Conservation (phyloP, 345 rosid genomes). For the Gossypium raimondii region DNA sequence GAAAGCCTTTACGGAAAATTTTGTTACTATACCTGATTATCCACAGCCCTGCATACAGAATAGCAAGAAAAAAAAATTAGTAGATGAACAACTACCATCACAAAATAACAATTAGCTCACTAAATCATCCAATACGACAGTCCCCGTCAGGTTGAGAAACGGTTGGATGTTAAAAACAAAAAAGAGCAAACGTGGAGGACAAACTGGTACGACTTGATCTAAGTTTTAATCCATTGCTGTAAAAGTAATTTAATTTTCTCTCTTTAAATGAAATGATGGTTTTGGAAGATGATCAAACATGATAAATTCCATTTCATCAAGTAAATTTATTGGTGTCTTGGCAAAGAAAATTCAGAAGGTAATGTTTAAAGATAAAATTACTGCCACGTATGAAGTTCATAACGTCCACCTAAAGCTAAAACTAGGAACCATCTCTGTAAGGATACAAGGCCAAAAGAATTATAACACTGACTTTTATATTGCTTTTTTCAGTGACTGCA, state of each 20-base stretch:
- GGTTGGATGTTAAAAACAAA: too few relatives aligned
- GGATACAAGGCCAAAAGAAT: not conserved
- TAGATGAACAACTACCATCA: conserved; percentile 1
- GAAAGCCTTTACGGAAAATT: not conserved
- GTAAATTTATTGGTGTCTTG: not conserved
- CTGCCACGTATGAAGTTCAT: not conserved
- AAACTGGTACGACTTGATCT: too few relatives aligned
- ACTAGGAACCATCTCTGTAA: not conserved
- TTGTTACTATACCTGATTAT: conserved; percentile 62
- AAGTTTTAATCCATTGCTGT: not conserved
- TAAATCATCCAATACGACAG: too few relatives aligned
- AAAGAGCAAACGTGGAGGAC: too few relatives aligned
- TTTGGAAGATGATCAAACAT: not conserved
- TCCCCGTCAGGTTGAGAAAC: too few relatives aligned
- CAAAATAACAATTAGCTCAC: too few relatives aligned
- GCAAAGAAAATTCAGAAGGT: not conserved
- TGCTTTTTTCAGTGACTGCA: not conserved
- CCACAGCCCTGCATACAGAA: conserved; percentile 73
- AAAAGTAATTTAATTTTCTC: not conserved
- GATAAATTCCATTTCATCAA: conserved; percentile 4
- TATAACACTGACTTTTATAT: not conserved
- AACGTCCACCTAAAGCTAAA: not conserved
- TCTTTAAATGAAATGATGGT: not conserved
- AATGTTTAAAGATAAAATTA: not conserved
- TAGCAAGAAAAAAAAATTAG: conserved; percentile 14